Evolutionary conservation across 305 asterid genomes (phyloP).

Genomic region (Solanum chacoense): DNA sequence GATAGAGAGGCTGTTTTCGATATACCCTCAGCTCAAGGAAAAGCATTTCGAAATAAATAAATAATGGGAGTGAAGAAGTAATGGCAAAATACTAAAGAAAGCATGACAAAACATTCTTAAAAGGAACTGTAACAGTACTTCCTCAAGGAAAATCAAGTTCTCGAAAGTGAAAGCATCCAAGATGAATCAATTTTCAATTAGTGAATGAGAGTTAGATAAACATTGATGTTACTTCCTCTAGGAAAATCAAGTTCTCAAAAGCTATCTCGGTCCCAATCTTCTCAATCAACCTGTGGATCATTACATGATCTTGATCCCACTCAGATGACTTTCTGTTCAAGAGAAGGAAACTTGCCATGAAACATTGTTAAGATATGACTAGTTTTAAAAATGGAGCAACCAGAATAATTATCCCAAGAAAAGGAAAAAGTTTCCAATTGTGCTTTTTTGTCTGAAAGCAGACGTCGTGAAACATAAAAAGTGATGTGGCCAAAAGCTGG

Average conservation of each 20-base stretch:
- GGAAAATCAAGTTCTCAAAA: not conserved
- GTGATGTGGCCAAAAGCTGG: not conserved
- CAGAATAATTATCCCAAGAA: not conserved
- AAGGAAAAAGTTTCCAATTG: not conserved
- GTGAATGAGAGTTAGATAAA: not conserved
- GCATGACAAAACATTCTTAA: not conserved
- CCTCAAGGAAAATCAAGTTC: not conserved
- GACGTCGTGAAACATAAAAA: not conserved
- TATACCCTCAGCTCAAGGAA: not conserved
- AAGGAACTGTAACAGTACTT: not conserved
- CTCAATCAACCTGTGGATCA: not conserved
- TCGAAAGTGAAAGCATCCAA: not conserved
- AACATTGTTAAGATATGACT: not conserved
- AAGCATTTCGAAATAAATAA: not conserved
- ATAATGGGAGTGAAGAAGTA: not conserved
- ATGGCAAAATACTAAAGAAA: not conserved
- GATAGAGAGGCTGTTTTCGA: not conserved
- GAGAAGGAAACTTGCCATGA: not conserved
- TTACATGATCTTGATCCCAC: not conserved
- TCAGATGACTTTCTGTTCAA: not conserved
- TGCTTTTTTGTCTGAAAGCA: not conserved
- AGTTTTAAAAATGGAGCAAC: not conserved
- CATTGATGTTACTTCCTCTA: not conserved
- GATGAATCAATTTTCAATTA: not conserved
- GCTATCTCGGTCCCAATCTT: not conserved